These are phyloP conservation scores for Elaeis oleifera DNA, from an alignment of 202 grass and related monocot species.

Conservation along the genomic window DNA sequence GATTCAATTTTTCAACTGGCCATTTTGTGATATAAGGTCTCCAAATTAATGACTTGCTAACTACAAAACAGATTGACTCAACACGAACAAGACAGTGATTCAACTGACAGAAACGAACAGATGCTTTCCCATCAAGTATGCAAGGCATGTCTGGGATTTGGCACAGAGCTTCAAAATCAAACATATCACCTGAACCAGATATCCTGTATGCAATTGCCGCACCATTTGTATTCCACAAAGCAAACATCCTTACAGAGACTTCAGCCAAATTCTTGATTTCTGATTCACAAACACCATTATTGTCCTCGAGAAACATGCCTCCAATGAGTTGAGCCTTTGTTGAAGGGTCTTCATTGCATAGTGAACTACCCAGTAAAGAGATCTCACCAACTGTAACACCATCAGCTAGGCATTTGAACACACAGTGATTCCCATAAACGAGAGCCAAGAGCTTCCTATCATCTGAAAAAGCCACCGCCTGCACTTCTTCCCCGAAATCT, in stretches of 20 bases:
- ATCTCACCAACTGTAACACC: constrained; percentile 53
- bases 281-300: constrained; percentile 8
- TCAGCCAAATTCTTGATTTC: constrained; percentile 20
- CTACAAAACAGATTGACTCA: constrained; percentile 37
- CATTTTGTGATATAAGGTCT: constrained; percentile 58
- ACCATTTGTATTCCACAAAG: constrained; percentile 58
- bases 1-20: constrained; percentile 45
- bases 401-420: constrained; percentile 56
- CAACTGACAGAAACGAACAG: constrained; percentile 50
- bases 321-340: constrained; percentile 36
- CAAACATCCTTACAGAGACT: constrained; percentile 33
- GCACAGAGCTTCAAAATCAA: constrained; percentile 44
- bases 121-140: constrained; percentile 23
- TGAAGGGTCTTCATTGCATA: constrained; percentile 29
- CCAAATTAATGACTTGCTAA: constrained; percentile 66
- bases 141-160: constrained; percentile 38
- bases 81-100: constrained; percentile 38
- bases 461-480: constrained; percentile 37
- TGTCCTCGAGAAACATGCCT: constrained; percentile 36
- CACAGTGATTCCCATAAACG: constrained; percentile 47
- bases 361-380: constrained; percentile 29
- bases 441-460: constrained; percentile 60
- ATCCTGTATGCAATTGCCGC: constrained; percentile 50
- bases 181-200: constrained; percentile 34
- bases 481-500: constrained; percentile 25